Percentiles rank a stretch among this genome's conserved stretches.
Conservation (phyloP, 1,139 yeast genomes). For the Candida sp. region DNA sequence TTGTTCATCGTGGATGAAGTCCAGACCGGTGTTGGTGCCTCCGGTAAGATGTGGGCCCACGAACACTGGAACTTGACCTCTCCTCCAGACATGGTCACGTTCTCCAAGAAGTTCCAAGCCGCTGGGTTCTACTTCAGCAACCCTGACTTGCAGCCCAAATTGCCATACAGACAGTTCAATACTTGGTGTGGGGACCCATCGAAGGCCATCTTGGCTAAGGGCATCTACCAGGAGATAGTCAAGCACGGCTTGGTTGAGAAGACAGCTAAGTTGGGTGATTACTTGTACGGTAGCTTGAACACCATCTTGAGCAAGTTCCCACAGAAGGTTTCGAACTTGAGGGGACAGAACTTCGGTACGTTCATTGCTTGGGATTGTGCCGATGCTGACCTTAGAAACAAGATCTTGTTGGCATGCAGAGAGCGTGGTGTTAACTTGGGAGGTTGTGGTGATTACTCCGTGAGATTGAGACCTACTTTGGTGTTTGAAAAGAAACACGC, state of each 20-base stretch:
- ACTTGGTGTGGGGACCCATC: slow-evolving; percentile 90
- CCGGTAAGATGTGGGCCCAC: slow-evolving; percentile 77
- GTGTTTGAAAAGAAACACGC: slow-evolving; percentile 72
- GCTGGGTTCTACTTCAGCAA: slow-evolving; percentile 79
- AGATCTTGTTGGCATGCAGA: slow-evolving; percentile 53
- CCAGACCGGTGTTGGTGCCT: slow-evolving; percentile 78
- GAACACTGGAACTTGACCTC: slow-evolving; percentile 69
- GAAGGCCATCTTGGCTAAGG: slow-evolving; percentile 64
- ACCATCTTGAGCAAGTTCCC: slow-evolving; percentile 49
- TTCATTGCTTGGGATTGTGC: slow-evolving; percentile 76
- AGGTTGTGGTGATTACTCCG: slow-evolving; percentile 69
- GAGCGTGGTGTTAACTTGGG: slow-evolving; percentile 69
- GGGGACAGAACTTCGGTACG: slow-evolving; percentile 73
- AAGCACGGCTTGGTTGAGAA: slow-evolving; percentile 54
- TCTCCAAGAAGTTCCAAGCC: slow-evolving; percentile 79
- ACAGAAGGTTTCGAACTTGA: slow-evolving; percentile 49
- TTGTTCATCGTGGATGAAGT: slow-evolving; percentile 75
- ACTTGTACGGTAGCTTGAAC: slow-evolving; percentile 53
- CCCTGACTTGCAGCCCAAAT: slow-evolving; percentile 61
- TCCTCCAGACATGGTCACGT: slow-evolving; percentile 75
- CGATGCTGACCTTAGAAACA: slow-evolving; percentile 50
- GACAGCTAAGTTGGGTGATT: slow-evolving; percentile 62
- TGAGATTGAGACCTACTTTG: slow-evolving; percentile 74
- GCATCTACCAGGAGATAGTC: slow-evolving; percentile 62
- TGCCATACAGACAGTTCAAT: slow-evolving; percentile 77